Conservation (phyloP, 2,329 filamentous ascomycete species). For the Fusarium stilboides region DNA sequence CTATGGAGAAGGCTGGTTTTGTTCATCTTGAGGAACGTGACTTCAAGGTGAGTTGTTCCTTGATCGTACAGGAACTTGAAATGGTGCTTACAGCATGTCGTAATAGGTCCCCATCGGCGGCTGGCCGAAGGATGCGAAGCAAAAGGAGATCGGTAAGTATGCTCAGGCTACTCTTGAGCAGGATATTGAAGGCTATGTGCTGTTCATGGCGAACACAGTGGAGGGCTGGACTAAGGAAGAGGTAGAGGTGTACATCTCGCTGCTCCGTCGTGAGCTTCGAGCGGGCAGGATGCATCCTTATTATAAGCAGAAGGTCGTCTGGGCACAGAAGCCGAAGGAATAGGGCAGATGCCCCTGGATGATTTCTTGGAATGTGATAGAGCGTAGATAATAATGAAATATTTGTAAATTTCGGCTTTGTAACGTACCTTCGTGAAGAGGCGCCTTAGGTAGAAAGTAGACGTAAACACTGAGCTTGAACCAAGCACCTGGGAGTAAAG, state of each 20-base stretch:
- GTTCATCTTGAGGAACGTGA: slow-evolving; percentile 22
- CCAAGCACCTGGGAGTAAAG: no score
- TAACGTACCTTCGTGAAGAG: no score
- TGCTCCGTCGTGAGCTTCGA: slow-evolving; percentile 38
- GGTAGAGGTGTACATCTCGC: slow-evolving; percentile 39
- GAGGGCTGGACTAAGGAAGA: slow-evolving; percentile 40
- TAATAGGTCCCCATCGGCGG: slow-evolving; percentile 37
- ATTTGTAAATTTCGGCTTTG: no score
- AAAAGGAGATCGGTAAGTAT: slow-evolving; percentile 33
- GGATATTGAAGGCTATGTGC: slow-evolving; percentile 40
- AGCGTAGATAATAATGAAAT: no score
- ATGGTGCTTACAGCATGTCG: no score
- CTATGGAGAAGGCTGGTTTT: slow-evolving; percentile 33
- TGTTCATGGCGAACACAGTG: slow-evolving; percentile 41
- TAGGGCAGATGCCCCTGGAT: not conserved
- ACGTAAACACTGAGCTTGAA: no score
- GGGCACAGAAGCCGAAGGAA: slow-evolving; percentile 27
- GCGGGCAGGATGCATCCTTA: slow-evolving; percentile 39
- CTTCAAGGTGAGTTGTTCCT: slow-evolving; percentile 15
- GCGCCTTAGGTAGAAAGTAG: not conserved
- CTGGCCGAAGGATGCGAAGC: slow-evolving; percentile 24
- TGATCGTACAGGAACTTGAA: no score
- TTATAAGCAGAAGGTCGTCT: slow-evolving; percentile 34
- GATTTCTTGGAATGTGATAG: no score
- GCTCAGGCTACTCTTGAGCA: slow-evolving; percentile 36